Evolutionary conservation across 371 early-diverging fungal species (phyloP), one percentile per base, ranked within the genome.

Genomic region (Rhizopus arrhizus): DNA sequence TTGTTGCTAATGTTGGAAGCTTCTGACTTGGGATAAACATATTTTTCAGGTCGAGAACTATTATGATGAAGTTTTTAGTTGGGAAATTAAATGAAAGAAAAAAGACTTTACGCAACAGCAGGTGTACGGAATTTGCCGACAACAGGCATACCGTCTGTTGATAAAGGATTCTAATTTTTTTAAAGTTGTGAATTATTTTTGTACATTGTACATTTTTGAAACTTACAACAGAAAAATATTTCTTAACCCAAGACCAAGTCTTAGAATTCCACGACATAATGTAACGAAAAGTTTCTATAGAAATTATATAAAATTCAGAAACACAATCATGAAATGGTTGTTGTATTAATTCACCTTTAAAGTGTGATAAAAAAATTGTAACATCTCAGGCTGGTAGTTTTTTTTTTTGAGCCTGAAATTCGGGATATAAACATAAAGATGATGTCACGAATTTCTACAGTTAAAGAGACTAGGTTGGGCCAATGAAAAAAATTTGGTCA

Each of bases 1-100:
- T 95, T 95, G 74, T 88, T 81, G 61, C 84, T 82, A 28, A 95
- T 69, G 58, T 84, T 85, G 61, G 86, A 86, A 41, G 85, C 85
- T 22, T 66, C 29, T 10, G 83, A 60, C 60, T 83, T 83, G 53
- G 80, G 80, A 46, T 82, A 79, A n/a, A 66, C 73, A 59, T 82
- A 82, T 61, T 80, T 72, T 62, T 74, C 75, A 38, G 80, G 77
- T 56, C 81, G 82, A 68, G 84, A 82, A 55, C 84, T 84, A 58
- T 22, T 22, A 22, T 41, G 32, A 11, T 41, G 52, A 15, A 31
- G 4, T 36, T 48, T 35, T 35, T 36, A 16, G 3, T 29, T 49
- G 2, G 11, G 41, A 54, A 32, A 11, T 35, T 50, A 35, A 11
- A 41, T 33, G 36, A n/a, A 1, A 10, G 15, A 7, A 16, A 29